A percentile compares a stretch with the other conserved stretches of the same genome.
These are phyloP conservation scores for Irpex rosettiformis DNA, from an alignment of 1,284 basidiomycete species.

Conservation along the genomic window DNA sequence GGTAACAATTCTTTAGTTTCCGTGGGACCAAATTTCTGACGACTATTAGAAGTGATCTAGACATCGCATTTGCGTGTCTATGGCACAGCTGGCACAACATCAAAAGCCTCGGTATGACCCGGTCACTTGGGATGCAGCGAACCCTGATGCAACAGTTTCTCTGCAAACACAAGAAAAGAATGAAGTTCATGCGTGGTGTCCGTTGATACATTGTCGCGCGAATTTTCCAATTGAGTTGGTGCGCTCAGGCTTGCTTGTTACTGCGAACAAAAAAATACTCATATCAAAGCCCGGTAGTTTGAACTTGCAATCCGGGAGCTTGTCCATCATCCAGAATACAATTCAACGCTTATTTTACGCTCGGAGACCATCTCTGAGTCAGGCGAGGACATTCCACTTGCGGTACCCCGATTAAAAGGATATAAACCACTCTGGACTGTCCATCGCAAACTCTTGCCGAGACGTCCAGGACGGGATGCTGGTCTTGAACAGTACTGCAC, in stretches of 20 bases:
- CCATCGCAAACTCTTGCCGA: slow-evolving; percentile 63
- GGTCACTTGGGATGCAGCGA: slow-evolving; percentile 1
- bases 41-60: too few relatives aligned
- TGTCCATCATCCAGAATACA: slow-evolving; percentile 79
- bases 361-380: slow-evolving; percentile 60
- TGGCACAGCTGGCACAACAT: slow-evolving; percentile 3
- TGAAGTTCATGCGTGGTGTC: slow-evolving; percentile 25
- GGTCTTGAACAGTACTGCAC: slow-evolving; percentile 75
- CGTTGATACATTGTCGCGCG: slow-evolving; percentile 39
- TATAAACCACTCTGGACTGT: slow-evolving; percentile 43
- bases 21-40: too few relatives aligned
- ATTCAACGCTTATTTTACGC: slow-evolving; percentile 77
- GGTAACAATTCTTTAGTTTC: too few relatives aligned
- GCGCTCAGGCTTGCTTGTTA: slow-evolving; percentile 10
- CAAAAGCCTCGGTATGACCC: slow-evolving; percentile 7
- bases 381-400: slow-evolving; percentile 28
- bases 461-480: slow-evolving; percentile 67
- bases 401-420: slow-evolving; percentile 39
- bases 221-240: slow-evolving; percentile 43
- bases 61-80: too few relatives aligned
- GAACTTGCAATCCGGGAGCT: slow-evolving; percentile 60
- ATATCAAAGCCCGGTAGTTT: slow-evolving; percentile 43
- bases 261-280: background rate
- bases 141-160: slow-evolving; percentile 2
- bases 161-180: background rate